Conservation (phyloP, 2,329 filamentous ascomycete genomes). For the Penicillium hordei region DNA sequence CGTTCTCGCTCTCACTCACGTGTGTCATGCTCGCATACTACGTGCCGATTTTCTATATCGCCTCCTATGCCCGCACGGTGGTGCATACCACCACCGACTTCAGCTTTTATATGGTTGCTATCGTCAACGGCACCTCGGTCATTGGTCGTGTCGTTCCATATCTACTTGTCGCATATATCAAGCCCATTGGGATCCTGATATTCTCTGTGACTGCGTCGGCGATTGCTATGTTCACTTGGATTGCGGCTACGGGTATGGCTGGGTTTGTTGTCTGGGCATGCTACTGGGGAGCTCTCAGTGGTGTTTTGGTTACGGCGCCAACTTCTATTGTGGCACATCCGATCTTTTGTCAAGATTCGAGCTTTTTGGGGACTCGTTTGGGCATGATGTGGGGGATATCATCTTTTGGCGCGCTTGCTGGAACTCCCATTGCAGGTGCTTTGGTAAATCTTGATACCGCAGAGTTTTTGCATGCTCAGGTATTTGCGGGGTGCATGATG, state of each 20-base stretch:
- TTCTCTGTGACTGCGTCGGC: slow-evolving; percentile 23
- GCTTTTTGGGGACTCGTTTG: slow-evolving; percentile 31
- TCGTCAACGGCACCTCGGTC: slow-evolving; percentile 54
- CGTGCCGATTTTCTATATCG: slow-evolving; percentile 46
- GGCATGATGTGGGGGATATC: slow-evolving; percentile 40
- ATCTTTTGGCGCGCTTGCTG: slow-evolving; percentile 33
- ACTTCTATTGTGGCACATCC: slow-evolving; percentile 34
- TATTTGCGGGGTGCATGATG: slow-evolving; percentile 38
- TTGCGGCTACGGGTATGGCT: slow-evolving; percentile 21
- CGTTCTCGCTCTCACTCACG: slow-evolving; percentile 48
- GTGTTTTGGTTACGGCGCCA: slow-evolving; percentile 32
- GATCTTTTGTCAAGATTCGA: slow-evolving; percentile 27
- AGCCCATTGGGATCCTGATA: slow-evolving; percentile 28
- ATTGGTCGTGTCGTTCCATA: slow-evolving; percentile 52
- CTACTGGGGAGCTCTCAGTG: slow-evolving; percentile 35
- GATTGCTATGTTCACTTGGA: slow-evolving; percentile 37
- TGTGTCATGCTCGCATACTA: slow-evolving; percentile 50
- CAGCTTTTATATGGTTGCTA: slow-evolving; percentile 50
- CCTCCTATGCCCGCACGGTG: slow-evolving; percentile 44
- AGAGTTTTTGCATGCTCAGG: slow-evolving; percentile 31
- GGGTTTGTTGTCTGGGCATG: slow-evolving; percentile 35
- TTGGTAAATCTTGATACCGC: slow-evolving; percentile 29
- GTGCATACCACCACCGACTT: slow-evolving; percentile 51
- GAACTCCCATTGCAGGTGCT: slow-evolving; percentile 35
- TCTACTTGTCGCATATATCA: slow-evolving; percentile 38